These are phyloP conservation scores for Umbelopsis isabellina DNA, from an alignment of 192 early-diverging fungal species.

Conservation along the genomic window DNA sequence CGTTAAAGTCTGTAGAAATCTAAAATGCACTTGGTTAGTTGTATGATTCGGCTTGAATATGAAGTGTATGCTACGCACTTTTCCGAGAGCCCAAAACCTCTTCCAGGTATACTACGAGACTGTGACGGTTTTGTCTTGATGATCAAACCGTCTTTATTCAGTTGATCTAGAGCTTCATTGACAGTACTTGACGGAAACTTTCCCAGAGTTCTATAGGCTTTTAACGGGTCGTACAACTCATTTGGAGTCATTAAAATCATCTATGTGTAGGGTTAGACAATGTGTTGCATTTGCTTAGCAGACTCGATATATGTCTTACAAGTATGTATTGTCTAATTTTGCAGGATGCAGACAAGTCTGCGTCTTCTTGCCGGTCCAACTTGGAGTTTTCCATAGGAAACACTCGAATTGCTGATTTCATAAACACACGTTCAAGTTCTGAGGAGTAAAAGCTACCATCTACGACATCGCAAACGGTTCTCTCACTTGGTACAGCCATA, in stretches of 20 bases:
- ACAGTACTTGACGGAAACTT: neutral
- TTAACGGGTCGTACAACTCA: neutral
- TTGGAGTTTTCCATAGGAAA: neutral
- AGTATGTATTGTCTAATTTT: neutral
- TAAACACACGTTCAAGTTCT: no score
- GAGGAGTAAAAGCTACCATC: neutral
- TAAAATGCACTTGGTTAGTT: neutral
- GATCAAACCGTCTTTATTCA: neutral
- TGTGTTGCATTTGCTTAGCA: neutral
- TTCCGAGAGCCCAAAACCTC: conserved; percentile 10
- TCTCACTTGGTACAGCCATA: neutral
- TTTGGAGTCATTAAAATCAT: conserved; percentile 17
- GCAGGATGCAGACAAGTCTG: neutral
- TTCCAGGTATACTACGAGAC: neutral
- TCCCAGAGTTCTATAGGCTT: neutral
- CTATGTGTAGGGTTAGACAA: neutral
- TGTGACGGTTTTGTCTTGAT: neutral
- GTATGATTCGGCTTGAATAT: no score
- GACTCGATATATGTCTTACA: neutral
- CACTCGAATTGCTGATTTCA: no score
- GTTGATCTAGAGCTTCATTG: neutral
- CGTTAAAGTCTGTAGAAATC: neutral
- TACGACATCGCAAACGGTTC: neutral
- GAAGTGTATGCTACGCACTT: neutral
- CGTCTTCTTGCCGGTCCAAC: neutral